These are phyloP conservation scores for Euphorbia neoarborescens DNA, from an alignment of 441 rosid genomes.

Conservation along the genomic window DNA sequence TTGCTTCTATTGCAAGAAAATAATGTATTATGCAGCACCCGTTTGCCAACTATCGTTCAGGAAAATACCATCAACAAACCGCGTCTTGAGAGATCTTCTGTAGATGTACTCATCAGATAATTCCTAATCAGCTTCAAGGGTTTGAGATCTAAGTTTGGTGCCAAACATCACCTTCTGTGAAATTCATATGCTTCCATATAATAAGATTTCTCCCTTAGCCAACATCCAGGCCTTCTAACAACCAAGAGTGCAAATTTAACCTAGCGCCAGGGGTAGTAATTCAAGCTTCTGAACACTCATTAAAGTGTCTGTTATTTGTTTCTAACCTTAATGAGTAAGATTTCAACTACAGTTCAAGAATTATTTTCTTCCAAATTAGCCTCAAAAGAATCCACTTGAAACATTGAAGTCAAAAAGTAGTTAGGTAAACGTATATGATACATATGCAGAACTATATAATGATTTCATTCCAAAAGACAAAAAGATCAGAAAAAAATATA, in stretches of 20 bases:
- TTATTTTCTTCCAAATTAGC: background rate
- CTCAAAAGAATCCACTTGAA: background rate
- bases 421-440: background rate
- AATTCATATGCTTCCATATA: background rate
- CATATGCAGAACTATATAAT: background rate
- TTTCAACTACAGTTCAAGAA: background rate
- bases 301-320: background rate
- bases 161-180: background rate
- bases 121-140: background rate
- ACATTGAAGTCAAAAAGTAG: background rate
- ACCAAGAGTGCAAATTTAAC: background rate
- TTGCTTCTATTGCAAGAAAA: constrained; percentile 3
- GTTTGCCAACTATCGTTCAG: background rate
- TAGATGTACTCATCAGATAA: background rate
- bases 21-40: background rate
- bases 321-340: background rate
- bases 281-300: background rate
- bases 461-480: background rate
- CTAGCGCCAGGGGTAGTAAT: background rate
- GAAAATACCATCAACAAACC: background rate
- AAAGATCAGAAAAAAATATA: background rate
- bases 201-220: constrained; percentile 2
- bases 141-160: background rate
- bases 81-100: background rate
- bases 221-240: background rate